Evolutionary conservation across 164 flowering plant species (phyloP).

Genomic region (Umbilicus rupestris): DNA sequence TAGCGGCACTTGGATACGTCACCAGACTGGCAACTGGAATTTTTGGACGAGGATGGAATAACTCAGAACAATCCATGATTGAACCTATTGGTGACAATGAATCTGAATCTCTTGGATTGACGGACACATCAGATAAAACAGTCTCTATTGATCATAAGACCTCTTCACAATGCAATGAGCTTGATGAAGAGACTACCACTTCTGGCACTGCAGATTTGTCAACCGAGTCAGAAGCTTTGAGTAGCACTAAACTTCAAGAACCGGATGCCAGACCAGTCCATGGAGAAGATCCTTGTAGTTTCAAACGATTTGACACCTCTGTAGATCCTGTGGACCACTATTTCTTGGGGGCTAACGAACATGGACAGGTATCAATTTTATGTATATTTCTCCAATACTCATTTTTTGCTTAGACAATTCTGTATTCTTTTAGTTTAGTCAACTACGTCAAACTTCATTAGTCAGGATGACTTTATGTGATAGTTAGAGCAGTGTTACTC

Average conservation of each 20-base stretch:
- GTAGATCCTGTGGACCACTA: slow-evolving; percentile 78
- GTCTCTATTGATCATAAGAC: slow-evolving; percentile 18
- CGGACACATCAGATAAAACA: slow-evolving; percentile 17
- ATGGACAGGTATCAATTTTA: slow-evolving; percentile 29
- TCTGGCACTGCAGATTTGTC: slow-evolving; percentile 20
- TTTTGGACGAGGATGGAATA: slow-evolving; percentile 50
- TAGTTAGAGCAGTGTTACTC: not conserved
- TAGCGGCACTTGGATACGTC: slow-evolving; percentile 73
- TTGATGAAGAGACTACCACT: slow-evolving; percentile 18
- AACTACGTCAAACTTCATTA: no score
- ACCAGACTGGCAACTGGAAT: slow-evolving; percentile 72
- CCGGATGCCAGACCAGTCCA: slow-evolving; percentile 13
- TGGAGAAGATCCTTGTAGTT: slow-evolving; percentile 25
- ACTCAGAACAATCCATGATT: slow-evolving; percentile 19
- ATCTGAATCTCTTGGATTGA: slow-evolving; percentile 17
- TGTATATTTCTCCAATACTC: not conserved
- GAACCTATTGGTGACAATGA: slow-evolving; percentile 33
- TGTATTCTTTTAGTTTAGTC: not conserved
- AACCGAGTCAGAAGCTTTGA: slow-evolving; percentile 20
- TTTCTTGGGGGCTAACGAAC: slow-evolving; percentile 48
- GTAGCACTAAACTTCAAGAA: slow-evolving; percentile 24
- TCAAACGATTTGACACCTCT: slow-evolving; percentile 71
- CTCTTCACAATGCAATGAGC: not conserved
- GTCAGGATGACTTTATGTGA: not conserved
- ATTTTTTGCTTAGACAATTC: not conserved